These are phyloP conservation scores for Oryza rufipogon DNA, from an alignment of 176 grass and related monocot species.

Conservation along the genomic window DNA sequence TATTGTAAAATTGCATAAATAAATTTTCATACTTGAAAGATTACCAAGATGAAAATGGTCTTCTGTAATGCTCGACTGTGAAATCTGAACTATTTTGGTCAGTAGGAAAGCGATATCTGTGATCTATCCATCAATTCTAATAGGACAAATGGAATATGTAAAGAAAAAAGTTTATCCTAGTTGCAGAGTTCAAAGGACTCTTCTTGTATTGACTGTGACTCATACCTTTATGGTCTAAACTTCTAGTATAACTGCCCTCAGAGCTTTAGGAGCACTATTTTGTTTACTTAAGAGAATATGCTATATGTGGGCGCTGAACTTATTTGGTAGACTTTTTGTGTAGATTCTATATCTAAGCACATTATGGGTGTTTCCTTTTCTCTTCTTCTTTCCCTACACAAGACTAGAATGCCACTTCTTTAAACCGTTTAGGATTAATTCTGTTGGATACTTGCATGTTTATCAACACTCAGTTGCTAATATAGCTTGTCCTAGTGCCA, in stretches of 20 bases:
- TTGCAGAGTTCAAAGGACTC: slow-evolving; percentile 32
- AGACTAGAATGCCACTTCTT: slow-evolving; percentile 27
- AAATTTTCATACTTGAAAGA: neutral
- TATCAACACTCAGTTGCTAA: slow-evolving; percentile 28
- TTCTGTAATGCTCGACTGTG: neutral
- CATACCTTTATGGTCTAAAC: neutral
- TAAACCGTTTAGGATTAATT: slow-evolving; percentile 21
- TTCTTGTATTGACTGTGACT: slow-evolving; percentile 1
- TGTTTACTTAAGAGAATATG: slow-evolving; percentile 7
- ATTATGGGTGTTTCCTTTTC: slow-evolving; percentile 7
- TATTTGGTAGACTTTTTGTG: slow-evolving; percentile 8
- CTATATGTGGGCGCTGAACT: neutral
- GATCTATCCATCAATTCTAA: slow-evolving; percentile 27
- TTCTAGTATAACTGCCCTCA: neutral
- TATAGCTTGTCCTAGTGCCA: slow-evolving; percentile 21
- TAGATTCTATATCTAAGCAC: neutral
- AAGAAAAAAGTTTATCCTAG: neutral
- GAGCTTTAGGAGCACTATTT: slow-evolving; percentile 11
- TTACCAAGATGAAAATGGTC: neutral
- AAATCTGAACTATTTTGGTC: neutral
- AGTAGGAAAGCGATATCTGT: slow-evolving; percentile 28
- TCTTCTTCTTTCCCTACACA: neutral
- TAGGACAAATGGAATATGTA: slow-evolving; percentile 28
- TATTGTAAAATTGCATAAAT: slow-evolving; percentile 1
- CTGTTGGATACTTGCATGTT: slow-evolving; percentile 12